These are phyloP conservation scores for Venturiaceae sp. DNA, from an alignment of 2,329 filamentous ascomycete species.

Conservation along the genomic window DNA sequence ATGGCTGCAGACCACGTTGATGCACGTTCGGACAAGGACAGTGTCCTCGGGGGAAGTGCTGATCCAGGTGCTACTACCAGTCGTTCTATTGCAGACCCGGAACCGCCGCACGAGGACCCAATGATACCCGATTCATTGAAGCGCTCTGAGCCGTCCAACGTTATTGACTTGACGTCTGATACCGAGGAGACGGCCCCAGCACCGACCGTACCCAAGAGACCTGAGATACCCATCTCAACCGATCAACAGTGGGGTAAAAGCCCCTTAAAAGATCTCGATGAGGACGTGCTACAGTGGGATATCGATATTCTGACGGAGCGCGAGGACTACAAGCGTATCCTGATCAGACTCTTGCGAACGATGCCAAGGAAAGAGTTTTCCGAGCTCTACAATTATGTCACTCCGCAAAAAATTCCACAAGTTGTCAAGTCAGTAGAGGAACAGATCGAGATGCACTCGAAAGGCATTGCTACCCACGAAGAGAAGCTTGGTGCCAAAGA, in stretches of 20 bases:
- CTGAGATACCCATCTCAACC: neutral
- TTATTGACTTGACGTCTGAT: slow-evolving; percentile 6
- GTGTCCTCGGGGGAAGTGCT: neutral
- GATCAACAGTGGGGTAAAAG: neutral
- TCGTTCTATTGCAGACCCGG: neutral
- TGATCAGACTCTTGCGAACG: slow-evolving; percentile 30
- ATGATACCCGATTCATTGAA: neutral
- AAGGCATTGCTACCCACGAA: neutral
- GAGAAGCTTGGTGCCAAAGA: neutral
- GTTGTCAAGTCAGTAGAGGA: neutral
- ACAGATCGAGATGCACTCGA: neutral
- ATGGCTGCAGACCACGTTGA: neutral
- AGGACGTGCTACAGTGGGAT: slow-evolving; percentile 20
- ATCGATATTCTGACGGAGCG: slow-evolving; percentile 26
- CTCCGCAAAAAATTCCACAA: neutral
- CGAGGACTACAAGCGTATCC: slow-evolving; percentile 31
- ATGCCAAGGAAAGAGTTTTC: slow-evolving; percentile 1
- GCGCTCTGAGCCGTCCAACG: neutral
- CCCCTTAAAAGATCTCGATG: neutral
- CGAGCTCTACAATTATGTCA: neutral
- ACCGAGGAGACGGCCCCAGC: neutral
- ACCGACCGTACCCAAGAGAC: neutral
- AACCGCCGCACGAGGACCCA: neutral
- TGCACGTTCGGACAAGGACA: neutral
- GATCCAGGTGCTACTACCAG: neutral